Evolutionary conservation across 257 asterid species (phyloP), one percentile per base, ranked within the genome.

Genomic region (Parsonsia alboflavescens): DNA sequence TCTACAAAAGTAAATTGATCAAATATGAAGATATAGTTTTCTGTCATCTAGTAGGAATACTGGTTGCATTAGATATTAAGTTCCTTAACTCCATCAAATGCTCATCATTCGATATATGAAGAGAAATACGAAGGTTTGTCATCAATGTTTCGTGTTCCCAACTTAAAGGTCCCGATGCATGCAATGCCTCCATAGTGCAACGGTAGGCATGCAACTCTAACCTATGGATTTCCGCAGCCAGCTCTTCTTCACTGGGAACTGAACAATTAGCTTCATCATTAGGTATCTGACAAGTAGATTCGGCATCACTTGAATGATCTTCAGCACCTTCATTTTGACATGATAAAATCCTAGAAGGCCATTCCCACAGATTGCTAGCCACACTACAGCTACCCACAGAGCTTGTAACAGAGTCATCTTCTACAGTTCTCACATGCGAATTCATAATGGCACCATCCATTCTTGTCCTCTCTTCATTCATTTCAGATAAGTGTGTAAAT

Each of bases 191-290:
- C 85, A 85, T 69, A 33, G 86, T 85, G 72, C 83, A 70, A 50
- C 86, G 85, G 67, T 85, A 85, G 57, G 89, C 89, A 80, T 80
- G 78, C 85, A 85, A 80, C 83, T 85, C 86, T 78, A 85, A 76
- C 84, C 77, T 81, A 73, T 77, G 89, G 67, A 82, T 76, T 78
- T 74, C 84, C 24, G 67, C 74, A 7, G 76, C 81, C 75, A 84
- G 50, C 75, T 76, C 78, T 70, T 76, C 72, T 67, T 73, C 70
- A 15, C 17, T 58, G 65, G 82, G 58, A 33, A 41, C 22, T 54
- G 54, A 74, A 28, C 63, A 36, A 10, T 71, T 77, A 13, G 8
- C 72, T 61, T 79, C 79, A 67, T 77, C 77, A 9, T 42, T 48
- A 74, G 36, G 63, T 41, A 76, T 58, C 56, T 61, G 52, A 79